A percentile compares a stretch with the other conserved stretches of the same genome.
phyloP scores from a whole-genome alignment of 2,329 filamentous ascomycete genomes.

The Fusarium sp. region DNA sequence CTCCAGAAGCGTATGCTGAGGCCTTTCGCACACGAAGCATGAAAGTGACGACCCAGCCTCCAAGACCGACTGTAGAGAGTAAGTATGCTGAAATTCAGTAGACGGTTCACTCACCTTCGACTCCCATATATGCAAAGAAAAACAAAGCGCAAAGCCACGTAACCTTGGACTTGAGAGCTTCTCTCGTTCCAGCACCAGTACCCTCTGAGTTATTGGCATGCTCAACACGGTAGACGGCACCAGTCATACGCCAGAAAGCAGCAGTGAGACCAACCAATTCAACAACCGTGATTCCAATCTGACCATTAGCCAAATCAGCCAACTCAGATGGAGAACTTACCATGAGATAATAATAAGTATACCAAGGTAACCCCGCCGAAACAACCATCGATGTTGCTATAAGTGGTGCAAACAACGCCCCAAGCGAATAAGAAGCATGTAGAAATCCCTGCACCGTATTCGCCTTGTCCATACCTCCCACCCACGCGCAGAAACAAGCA shows the following conservation, averaged over 20 bases:
- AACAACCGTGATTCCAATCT: slow-evolving; percentile 63
- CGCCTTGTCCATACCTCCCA: slow-evolving; percentile 75
- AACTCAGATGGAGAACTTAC: accelerated
- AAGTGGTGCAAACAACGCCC: slow-evolving; percentile 73
- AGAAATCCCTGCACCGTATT: slow-evolving; percentile 76
- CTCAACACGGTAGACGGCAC: slow-evolving; percentile 63
- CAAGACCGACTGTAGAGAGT: slow-evolving; percentile 66
- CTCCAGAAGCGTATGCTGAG: slow-evolving; percentile 75
- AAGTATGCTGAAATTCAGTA: not conserved
- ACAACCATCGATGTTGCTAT: slow-evolving; percentile 77
- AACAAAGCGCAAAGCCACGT: slow-evolving; percentile 78
- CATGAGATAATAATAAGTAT: slow-evolving; percentile 70
- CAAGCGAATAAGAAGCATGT: slow-evolving; percentile 75
- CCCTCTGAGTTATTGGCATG: slow-evolving; percentile 45
- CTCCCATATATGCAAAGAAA: slow-evolving; percentile 79
- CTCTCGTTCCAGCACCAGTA: slow-evolving; percentile 52
- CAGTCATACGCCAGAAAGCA: slow-evolving; percentile 72
- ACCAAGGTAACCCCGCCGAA: slow-evolving; percentile 71
- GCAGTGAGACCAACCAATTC: slow-evolving; percentile 65
- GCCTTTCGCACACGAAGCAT: slow-evolving; percentile 80
- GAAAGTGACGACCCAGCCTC: slow-evolving; percentile 85
- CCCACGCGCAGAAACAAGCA: slow-evolving; percentile 63
- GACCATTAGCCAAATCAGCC: not conserved
- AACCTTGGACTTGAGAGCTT: slow-evolving; percentile 61
- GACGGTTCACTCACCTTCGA: slow-evolving; percentile 63